Evolutionary conservation across 2,329 filamentous ascomycete genomes (phyloP).

Genomic region (Arachnopeziza araneosa): DNA sequence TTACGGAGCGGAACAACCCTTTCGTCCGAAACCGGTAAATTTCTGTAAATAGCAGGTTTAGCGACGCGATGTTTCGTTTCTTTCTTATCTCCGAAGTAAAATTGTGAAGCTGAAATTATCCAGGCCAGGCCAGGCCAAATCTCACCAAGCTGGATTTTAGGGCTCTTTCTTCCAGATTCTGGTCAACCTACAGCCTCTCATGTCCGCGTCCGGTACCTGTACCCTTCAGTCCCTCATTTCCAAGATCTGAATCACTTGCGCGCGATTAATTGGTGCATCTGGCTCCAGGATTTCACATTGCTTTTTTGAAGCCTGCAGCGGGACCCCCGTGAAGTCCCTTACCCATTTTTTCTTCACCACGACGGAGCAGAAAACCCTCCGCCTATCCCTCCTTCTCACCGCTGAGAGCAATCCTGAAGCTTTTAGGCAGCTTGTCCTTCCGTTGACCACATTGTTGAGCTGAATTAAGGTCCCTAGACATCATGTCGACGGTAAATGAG

Average conservation of each 20-base stretch:
- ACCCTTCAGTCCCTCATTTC: constrained; percentile 3
- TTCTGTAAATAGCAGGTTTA: not conserved
- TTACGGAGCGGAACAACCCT: not conserved
- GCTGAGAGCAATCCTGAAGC: not conserved
- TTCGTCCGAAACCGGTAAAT: not conserved
- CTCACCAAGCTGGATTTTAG: not conserved
- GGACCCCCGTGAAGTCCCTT: constrained; percentile 1
- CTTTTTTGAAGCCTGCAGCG: constrained; percentile 8
- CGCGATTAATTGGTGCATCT: constrained; percentile 9
- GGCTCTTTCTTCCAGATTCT: not conserved
- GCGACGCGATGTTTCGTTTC: not conserved
- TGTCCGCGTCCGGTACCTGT: not conserved
- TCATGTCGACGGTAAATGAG: constrained; percentile 26
- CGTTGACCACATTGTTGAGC: not conserved
- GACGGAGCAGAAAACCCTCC: not conserved
- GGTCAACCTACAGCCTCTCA: not conserved
- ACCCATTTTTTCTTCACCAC: constrained; percentile 10
- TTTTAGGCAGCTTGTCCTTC: not conserved
- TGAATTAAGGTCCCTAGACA: constrained; percentile 1
- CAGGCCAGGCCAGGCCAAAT: not conserved
- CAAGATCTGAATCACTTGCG: not conserved
- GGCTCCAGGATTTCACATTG: constrained; percentile 4
- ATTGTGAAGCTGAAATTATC: not conserved
- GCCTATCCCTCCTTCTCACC: constrained; percentile 1
- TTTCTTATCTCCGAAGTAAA: not conserved